A percentile compares a stretch with the other conserved stretches of the same genome.
Conservation (phyloP, 176 grass and related monocot species). For the Aegilops umbellulata region DNA sequence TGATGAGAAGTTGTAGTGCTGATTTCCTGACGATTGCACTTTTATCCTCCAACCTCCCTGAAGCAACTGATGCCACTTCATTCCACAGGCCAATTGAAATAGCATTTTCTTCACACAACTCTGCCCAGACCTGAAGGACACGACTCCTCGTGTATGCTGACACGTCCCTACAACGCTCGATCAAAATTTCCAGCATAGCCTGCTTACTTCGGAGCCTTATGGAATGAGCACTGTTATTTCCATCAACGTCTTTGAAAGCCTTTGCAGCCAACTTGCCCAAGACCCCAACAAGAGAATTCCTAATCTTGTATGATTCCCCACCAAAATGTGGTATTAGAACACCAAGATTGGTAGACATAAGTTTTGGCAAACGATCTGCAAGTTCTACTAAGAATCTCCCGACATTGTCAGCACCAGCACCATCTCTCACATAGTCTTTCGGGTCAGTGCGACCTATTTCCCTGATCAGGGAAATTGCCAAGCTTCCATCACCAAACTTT, state of each 20-base stretch:
- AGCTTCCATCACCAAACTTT: conserved; percentile 79
- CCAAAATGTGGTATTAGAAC: conserved; percentile 91
- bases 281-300: conserved; percentile 93
- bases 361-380: conserved; percentile 66
- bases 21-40: conserved; percentile 97
- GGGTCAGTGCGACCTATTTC: conserved; percentile 87
- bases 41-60: conserved; percentile 92
- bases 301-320: conserved; percentile 97
- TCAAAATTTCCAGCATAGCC: conserved; percentile 88
- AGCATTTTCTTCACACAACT: conserved; percentile 86
- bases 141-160: conserved; percentile 95
- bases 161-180: conserved; percentile 90
- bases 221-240: conserved; percentile 64
- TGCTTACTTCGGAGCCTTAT: conserved; percentile 77
- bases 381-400: conserved; percentile 90
- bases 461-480: conserved; percentile 73
- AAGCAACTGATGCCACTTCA: conserved; percentile 78
- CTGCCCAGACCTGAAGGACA: conserved; percentile 94
- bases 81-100: conserved; percentile 98
- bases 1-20: conserved; percentile 78
- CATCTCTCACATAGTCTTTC: conserved; percentile 84
- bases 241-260: conserved; percentile 85
- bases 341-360: conserved; percentile 90
- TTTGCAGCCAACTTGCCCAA: conserved; percentile 82
- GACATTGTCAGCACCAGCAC: conserved; percentile 76